Conservation (phyloP, 75 land plant species). For the Pinus taeda region DNA sequence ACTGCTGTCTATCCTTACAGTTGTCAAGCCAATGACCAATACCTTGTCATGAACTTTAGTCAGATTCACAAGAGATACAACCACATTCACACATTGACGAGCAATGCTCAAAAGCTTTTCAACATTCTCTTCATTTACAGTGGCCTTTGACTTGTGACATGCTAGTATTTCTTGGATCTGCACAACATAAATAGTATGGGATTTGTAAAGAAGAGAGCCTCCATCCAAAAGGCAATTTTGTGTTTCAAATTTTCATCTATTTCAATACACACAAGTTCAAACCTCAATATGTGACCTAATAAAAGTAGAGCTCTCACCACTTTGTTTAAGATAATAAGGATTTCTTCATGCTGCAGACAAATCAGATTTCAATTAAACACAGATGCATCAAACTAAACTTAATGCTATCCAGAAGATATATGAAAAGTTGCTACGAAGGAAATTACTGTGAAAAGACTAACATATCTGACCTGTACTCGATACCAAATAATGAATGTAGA, state of each 20-base stretch:
- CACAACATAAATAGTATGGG: constrained; percentile 1
- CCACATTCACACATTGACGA: constrained; percentile 54
- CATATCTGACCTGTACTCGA: constrained; percentile 58
- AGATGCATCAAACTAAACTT: neutral
- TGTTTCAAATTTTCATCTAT: neutral
- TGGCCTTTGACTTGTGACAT: constrained; percentile 32
- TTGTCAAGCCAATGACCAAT: neutral
- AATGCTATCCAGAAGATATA: neutral
- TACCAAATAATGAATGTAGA: constrained; percentile 72
- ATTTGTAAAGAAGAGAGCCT: neutral
- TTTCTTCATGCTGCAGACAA: constrained; percentile 78
- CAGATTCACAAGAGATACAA: constrained; percentile 69
- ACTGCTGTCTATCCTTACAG: neutral
- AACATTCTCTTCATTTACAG: constrained; percentile 28
- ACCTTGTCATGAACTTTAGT: constrained; percentile 83
- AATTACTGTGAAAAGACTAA: neutral
- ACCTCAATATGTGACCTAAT: neutral
- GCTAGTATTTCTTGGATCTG: constrained; percentile 52
- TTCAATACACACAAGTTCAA: neutral
- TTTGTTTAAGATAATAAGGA: constrained; percentile 48
- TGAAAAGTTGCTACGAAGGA: neutral
- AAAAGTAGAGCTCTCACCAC: constrained; percentile 42
- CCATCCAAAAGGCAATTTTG: neutral
- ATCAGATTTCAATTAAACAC: neutral
- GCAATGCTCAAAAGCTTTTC: constrained; percentile 31